Percentiles rank a stretch among this genome's conserved stretches.
Conservation (phyloP, 495 filamentous ascomycete genomes). For the Talaromyces ruber region DNA sequence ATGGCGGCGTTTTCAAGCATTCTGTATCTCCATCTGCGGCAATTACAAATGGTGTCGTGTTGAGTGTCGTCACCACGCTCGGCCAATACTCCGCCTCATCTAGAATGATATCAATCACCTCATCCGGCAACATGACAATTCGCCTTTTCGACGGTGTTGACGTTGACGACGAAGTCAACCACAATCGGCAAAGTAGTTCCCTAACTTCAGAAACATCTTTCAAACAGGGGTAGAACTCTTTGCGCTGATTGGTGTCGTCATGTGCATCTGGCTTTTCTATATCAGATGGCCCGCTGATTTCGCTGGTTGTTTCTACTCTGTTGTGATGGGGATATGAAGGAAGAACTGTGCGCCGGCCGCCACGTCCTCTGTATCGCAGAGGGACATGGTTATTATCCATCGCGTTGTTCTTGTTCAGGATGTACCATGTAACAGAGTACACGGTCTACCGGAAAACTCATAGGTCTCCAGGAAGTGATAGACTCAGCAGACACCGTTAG, state of each 20-base stretch:
- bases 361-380: background rate
- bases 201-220: constrained; percentile 29
- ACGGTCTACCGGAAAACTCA: background rate
- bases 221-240: constrained; percentile 18
- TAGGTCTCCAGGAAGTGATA: background rate
- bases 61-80: constrained; percentile 23
- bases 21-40: constrained; percentile 30
- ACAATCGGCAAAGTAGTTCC: constrained; percentile 23
- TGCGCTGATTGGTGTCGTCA: background rate
- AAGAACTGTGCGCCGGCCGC: background rate
- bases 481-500: background rate
- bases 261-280: too few species aligned
- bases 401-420: background rate
- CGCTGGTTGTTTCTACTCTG: background rate
- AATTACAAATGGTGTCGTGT: constrained; percentile 17
- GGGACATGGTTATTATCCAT: background rate
- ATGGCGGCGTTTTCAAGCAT: constrained; percentile 27
- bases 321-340: background rate
- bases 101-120: constrained; percentile 59
- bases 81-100: constrained; percentile 70
- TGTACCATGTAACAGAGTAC: background rate
- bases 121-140: constrained; percentile 37
- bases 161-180: constrained; percentile 22
- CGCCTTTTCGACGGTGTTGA: constrained; percentile 27
- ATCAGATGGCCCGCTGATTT: background rate